Conservation (phyloP, 108 stramenopile species). For the Conticribra guillardii region DNA sequence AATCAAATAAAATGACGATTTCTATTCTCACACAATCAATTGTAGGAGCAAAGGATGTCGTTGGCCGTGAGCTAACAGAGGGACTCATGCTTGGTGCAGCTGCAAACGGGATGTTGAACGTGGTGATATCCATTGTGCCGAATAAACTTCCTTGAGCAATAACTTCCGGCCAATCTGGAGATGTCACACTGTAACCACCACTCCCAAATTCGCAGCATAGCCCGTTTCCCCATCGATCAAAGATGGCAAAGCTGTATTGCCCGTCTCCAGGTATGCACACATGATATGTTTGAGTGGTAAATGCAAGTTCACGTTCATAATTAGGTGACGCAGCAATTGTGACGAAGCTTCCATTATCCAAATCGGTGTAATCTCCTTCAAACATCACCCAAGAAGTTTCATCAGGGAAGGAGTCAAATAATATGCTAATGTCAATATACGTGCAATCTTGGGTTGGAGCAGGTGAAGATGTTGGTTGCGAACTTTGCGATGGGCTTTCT, state of each 20-base stretch:
- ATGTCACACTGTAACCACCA: conserved; percentile 15
- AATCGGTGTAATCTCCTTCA: conserved; percentile 4
- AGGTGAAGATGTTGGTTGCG: not conserved
- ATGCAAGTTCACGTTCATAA: not conserved
- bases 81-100: conserved; percentile 2
- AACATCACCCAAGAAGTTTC: conserved; percentile 22
- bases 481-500: not conserved
- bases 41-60: conserved; percentile 6
- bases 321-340: conserved; percentile 2
- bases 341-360: not conserved
- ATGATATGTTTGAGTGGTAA: not conserved
- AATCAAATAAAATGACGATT: not conserved
- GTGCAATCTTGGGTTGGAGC: conserved; percentile 12
- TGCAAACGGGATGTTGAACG: conserved; percentile 13
- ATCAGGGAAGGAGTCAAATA: conserved; percentile 15
- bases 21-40: not conserved
- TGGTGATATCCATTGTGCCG: conserved; percentile 11
- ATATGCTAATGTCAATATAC: not conserved
- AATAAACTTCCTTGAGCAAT: conserved; percentile 21
- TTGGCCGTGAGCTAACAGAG: not conserved
- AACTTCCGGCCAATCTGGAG: conserved; percentile 7
- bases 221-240: conserved; percentile 16
- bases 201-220: conserved; percentile 25
- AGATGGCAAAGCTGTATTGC: conserved; percentile 20
- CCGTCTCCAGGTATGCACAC: conserved; percentile 19